Evolutionary conservation across 768 basidiomycete species (phyloP).

Genomic region (Ephemerocybe angulata): DNA sequence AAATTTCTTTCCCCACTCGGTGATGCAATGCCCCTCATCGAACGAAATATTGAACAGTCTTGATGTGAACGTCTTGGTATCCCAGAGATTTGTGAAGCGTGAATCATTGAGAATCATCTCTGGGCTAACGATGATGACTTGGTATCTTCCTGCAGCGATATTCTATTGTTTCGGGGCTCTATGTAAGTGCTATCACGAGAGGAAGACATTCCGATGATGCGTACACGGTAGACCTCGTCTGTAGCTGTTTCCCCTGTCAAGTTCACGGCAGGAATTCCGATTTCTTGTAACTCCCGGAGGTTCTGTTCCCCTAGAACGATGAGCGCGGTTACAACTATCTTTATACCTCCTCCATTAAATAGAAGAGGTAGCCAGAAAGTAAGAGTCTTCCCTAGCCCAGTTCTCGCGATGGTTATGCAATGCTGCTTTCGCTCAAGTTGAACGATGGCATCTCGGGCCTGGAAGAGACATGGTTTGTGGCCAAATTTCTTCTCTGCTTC

Average conservation of each 20-base stretch:
- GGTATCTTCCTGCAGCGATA: slow-evolving; percentile 15
- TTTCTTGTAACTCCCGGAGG: slow-evolving; percentile 8
- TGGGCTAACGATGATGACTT: slow-evolving; percentile 17
- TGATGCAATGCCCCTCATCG: slow-evolving; percentile 36
- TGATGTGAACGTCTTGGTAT: slow-evolving; percentile 14
- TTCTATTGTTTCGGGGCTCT: slow-evolving; percentile 13
- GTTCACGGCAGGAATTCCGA: slow-evolving; percentile 13
- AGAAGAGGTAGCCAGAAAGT: slow-evolving; percentile 19
- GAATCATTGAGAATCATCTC: slow-evolving; percentile 9
- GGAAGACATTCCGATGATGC: background rate
- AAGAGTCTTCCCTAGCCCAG: slow-evolving; percentile 20
- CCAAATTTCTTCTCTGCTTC: slow-evolving; percentile 4
- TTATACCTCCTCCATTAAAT: slow-evolving; percentile 17
- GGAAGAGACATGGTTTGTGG: slow-evolving; percentile 16
- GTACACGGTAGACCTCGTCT: slow-evolving; percentile 18
- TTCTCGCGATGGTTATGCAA: slow-evolving; percentile 15
- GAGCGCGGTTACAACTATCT: slow-evolving; percentile 19
- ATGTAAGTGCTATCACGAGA: background rate
- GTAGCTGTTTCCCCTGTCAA: slow-evolving; percentile 15
- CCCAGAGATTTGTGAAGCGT: background rate
- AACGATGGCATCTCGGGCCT: slow-evolving; percentile 10
- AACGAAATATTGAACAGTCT: slow-evolving; percentile 26
- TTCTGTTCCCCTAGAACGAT: slow-evolving; percentile 21
- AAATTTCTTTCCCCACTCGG: slow-evolving; percentile 29
- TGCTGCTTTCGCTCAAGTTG: slow-evolving; percentile 16